Evolutionary conservation across 768 basidiomycete species (phyloP).

Genomic region (Phlegmacium glaucopus): DNA sequence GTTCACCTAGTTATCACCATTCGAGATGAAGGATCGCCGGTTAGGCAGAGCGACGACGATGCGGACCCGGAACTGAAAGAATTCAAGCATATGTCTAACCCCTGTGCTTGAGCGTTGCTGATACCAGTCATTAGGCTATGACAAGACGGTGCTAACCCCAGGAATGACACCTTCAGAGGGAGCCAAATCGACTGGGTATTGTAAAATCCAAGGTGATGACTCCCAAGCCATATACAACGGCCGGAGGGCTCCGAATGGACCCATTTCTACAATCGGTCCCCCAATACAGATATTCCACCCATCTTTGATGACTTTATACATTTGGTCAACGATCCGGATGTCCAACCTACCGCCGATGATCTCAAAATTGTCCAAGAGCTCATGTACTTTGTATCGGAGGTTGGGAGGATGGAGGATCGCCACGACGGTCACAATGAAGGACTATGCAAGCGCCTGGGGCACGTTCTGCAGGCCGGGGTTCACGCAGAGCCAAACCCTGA

Average conservation of each 20-base stretch:
- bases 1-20: slow-evolving; percentile 5
- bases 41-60: neutral
- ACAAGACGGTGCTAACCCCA: slow-evolving; percentile 3
- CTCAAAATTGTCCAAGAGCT: slow-evolving; percentile 7
- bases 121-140: slow-evolving; percentile 6
- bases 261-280: slow-evolving; percentile 10
- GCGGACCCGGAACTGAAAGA: slow-evolving; percentile 4
- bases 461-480: neutral
- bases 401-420: slow-evolving; percentile 7
- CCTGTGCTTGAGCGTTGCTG: slow-evolving; percentile 1
- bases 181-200: slow-evolving; percentile 7
- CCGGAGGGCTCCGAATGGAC: too few species aligned
- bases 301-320: slow-evolving; percentile 23
- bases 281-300: slow-evolving; percentile 25
- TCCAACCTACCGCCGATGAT: slow-evolving; percentile 7
- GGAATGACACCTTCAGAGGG: slow-evolving; percentile 7
- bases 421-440: neutral
- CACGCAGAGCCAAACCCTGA: slow-evolving; percentile 3
- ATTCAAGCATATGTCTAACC: slow-evolving; percentile 4
- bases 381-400: slow-evolving; percentile 10
- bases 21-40: neutral
- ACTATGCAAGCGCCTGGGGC: neutral
- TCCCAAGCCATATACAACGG: slow-evolving; percentile 10
- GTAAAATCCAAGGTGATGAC: neutral
- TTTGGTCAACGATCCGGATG: slow-evolving; percentile 13